Conservation (phyloP, 805 yeast genomes). For the Saturnispora halmiae region DNA sequence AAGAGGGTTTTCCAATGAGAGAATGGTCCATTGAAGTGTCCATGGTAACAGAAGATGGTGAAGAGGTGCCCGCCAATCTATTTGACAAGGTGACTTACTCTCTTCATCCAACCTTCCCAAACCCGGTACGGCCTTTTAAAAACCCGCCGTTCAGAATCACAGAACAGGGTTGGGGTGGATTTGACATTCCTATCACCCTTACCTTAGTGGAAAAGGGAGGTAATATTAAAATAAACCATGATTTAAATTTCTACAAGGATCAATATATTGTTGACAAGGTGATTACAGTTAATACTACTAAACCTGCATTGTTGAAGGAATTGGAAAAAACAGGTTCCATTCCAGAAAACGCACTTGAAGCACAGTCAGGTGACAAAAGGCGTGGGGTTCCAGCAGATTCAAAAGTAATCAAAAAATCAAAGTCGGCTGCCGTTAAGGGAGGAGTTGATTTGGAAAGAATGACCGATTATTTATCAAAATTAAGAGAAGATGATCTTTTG, state of each 20-base stretch:
- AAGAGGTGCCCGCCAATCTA: conserved; percentile 74
- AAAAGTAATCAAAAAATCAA: conserved; percentile 42
- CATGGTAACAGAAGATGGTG: conserved; percentile 69
- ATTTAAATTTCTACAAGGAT: conserved; percentile 74
- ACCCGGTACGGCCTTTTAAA: conserved; percentile 75
- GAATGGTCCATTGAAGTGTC: conserved; percentile 79
- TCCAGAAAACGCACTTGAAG: conserved; percentile 32
- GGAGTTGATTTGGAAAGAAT: conserved; percentile 80
- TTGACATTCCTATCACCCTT: conserved; percentile 74
- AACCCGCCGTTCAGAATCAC: conserved; percentile 78
- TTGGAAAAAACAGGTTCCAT: conserved; percentile 78
- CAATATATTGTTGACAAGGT: conserved; percentile 71
- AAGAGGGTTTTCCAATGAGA: conserved; percentile 89
- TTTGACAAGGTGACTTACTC: conserved; percentile 91
- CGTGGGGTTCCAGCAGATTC: conserved; percentile 25
- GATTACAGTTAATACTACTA: conserved; percentile 65
- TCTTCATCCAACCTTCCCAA: conserved; percentile 88
- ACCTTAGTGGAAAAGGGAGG: conserved; percentile 80
- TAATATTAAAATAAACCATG: conserved; percentile 79
- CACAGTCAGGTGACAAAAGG: conserved; percentile 21
- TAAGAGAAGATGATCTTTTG: conserved; percentile 84
- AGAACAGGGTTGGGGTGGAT: conserved; percentile 99
- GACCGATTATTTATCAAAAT: conserved; percentile 81
- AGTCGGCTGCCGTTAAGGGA: conserved; percentile 56
- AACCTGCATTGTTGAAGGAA: conserved; percentile 61